Base-by-base conservation (phyloP, 306 rosid genomes). In the Pyrus bretschneideri region DNA sequence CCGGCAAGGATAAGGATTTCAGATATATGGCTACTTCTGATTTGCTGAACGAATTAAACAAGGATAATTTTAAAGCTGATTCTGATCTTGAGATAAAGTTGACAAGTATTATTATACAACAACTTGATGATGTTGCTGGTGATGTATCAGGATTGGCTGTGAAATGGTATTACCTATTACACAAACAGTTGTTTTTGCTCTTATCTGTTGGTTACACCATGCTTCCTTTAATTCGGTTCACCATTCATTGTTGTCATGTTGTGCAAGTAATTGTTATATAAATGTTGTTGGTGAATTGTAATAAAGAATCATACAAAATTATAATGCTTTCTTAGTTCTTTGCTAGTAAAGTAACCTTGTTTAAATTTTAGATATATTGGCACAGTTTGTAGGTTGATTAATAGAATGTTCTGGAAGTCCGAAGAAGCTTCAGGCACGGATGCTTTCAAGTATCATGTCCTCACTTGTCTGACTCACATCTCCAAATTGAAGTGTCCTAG, bases 21-120 rank as follows among this genome's bases (percentile, higher is more conserved):
- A 87, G 98, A 82, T 93, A 93, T 38, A 93, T 93, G 98, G 98
- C 98, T 11, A 93, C 98, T 54, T 93, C 96, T 72, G 98, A 93
- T 88, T 87, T 93, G 81, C 79, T 93, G 19, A 91, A 85, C 33
- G 98, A 93, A 65, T 77, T 93, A 74, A 91, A 82, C 84, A 91
- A 85, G 81, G 79, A 85, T 0, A 83, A 81, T 40, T 93, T 93
- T 58, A 93, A 84, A 84, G 90, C 96, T 8, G 98, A 93, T 82
- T 33, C 91, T 72, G 96, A 93, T 72, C 86, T 91, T 21, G 97
- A 91, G 89, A 73, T 82, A 1, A 93, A 88, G 67, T 74, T 93
- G 81, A 86, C 93, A 11, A 83, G 78, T 74, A 88, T 93, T 80
- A 88, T 93, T 83, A 87, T 93, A 57, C 98, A 90, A 79, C 98